Conservation (phyloP, 1,284 basidiomycete species). For the Trichosporon faecale region DNA sequence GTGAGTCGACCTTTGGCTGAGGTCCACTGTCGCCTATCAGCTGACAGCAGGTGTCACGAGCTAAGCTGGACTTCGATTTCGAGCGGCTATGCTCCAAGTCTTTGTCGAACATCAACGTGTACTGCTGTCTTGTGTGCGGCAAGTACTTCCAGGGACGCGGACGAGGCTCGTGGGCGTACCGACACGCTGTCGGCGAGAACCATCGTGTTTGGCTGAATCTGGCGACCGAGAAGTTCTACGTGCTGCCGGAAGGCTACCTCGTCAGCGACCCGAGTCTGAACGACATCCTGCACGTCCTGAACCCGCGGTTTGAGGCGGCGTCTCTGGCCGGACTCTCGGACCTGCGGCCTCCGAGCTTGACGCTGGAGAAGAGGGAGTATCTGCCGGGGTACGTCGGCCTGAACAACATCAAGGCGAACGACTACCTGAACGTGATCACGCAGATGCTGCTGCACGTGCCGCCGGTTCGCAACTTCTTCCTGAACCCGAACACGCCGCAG, state of each 20-base stretch:
- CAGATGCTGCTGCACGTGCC: slow-evolving; percentile 88
- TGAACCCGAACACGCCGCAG: slow-evolving; percentile 63
- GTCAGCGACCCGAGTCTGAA: slow-evolving; percentile 93
- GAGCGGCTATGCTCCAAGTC: slow-evolving; percentile 98
- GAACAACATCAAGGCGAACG: slow-evolving; percentile 95
- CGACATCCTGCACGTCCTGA: slow-evolving; percentile 87
- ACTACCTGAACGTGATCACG: slow-evolving; percentile 96
- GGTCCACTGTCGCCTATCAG: no score
- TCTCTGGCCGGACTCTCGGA: slow-evolving; percentile 58
- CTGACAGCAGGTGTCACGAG: slow-evolving; percentile 70
- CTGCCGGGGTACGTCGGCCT: slow-evolving; percentile 91
- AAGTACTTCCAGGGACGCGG: slow-evolving; percentile 99
- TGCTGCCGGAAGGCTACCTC: slow-evolving; percentile 94
- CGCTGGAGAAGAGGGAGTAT: slow-evolving; percentile 76
- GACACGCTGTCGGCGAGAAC: slow-evolving; percentile 95
- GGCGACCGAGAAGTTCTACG: slow-evolving; percentile 90
- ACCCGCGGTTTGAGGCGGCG: slow-evolving; percentile 65
- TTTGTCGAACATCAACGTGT: slow-evolving; percentile 92
- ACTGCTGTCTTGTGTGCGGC: slow-evolving; percentile 95
- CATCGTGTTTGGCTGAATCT: slow-evolving; percentile 98
- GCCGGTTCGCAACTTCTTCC: slow-evolving; percentile 81
- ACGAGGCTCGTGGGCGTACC: slow-evolving; percentile 86
- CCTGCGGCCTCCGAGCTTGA: slow-evolving; percentile 67
- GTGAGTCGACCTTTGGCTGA: slow-evolving; percentile 55
- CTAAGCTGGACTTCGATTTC: slow-evolving; percentile 94